A percentile compares a stretch with the other conserved stretches of the same genome.
These are phyloP conservation scores for Oryza officinalis DNA, from an alignment of 176 grass and related monocot species.

Conservation along the genomic window DNA sequence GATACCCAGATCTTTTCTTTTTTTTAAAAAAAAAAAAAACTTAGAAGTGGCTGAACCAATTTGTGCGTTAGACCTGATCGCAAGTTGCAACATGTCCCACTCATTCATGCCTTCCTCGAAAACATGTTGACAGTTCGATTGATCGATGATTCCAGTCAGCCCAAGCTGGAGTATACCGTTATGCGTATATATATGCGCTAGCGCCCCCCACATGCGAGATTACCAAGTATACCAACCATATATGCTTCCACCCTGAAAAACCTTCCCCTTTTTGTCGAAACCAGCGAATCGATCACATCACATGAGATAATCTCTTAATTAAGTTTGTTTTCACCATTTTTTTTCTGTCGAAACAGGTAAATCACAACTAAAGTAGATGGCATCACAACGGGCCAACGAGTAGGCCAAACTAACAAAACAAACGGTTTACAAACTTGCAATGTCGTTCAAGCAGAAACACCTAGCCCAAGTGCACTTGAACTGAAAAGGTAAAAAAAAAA, in stretches of 20 bases:
- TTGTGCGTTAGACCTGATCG: background rate
- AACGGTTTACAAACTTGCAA: background rate
- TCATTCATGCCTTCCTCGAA: background rate
- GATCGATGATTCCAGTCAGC: background rate
- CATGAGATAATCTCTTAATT: background rate
- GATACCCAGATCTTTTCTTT: too few species aligned
- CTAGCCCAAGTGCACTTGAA: background rate
- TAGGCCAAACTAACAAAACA: background rate
- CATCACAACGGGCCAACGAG: background rate
- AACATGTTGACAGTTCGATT: background rate
- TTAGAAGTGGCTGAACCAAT: too few species aligned
- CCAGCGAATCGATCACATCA: background rate
- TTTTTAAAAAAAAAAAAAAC: background rate
- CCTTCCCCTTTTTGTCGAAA: too few species aligned
- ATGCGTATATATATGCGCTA: background rate
- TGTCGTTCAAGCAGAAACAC: background rate
- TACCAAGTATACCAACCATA: background rate
- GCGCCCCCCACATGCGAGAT: background rate
- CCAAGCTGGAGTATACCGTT: background rate
- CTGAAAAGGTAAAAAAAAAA: background rate
- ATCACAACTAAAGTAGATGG: background rate
- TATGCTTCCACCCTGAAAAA: background rate
- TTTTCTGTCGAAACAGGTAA: background rate
- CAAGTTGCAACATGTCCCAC: background rate
- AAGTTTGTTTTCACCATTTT: background rate